These are phyloP conservation scores for Combretum micranthum DNA, from an alignment of 345 rosid genomes.

Conservation along the genomic window DNA sequence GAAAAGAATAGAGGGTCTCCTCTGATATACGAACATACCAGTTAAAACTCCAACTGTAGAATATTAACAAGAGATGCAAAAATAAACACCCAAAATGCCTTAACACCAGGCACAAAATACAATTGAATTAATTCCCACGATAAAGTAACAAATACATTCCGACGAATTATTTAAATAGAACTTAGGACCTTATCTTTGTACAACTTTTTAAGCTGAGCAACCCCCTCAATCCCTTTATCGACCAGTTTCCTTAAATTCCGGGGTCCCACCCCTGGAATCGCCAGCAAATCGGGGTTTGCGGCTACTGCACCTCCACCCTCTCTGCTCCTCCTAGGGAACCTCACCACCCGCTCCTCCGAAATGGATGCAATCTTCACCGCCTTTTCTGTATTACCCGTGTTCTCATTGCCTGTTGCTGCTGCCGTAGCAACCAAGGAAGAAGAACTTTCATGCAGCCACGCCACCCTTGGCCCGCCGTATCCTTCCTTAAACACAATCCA, in stretches of 20 bases:
- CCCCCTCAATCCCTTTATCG: constrained; percentile 79
- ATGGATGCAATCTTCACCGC: constrained; percentile 13
- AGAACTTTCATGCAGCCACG: constrained; percentile 31
- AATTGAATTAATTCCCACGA: neutral
- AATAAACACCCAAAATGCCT: neutral
- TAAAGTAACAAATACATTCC: neutral
- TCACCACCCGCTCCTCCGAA: constrained; percentile 20
- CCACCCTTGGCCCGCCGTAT: constrained; percentile 25
- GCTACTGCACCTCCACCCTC: constrained; percentile 28
- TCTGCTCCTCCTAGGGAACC: constrained; percentile 42
- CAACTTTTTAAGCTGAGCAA: constrained; percentile 88
- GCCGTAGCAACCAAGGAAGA: constrained; percentile 19
- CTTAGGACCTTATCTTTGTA: constrained; percentile 68
- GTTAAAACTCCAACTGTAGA: constrained; percentile 6
- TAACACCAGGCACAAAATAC: neutral
- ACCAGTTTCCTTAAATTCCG: constrained; percentile 87
- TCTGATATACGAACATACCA: too few species aligned
- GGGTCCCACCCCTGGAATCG: constrained; percentile 91
- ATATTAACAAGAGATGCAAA: constrained; percentile 3
- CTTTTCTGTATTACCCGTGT: constrained; percentile 10
- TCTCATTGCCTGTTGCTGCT: constrained; percentile 15
- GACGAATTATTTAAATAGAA: neutral
- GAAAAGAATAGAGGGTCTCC: too few species aligned
- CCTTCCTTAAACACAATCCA: constrained; percentile 30
- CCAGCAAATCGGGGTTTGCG: constrained; percentile 71